These are phyloP conservation scores for Dillenia suffruticosa DNA, from an alignment of 164 flowering plant genomes.

Conservation along the genomic window DNA sequence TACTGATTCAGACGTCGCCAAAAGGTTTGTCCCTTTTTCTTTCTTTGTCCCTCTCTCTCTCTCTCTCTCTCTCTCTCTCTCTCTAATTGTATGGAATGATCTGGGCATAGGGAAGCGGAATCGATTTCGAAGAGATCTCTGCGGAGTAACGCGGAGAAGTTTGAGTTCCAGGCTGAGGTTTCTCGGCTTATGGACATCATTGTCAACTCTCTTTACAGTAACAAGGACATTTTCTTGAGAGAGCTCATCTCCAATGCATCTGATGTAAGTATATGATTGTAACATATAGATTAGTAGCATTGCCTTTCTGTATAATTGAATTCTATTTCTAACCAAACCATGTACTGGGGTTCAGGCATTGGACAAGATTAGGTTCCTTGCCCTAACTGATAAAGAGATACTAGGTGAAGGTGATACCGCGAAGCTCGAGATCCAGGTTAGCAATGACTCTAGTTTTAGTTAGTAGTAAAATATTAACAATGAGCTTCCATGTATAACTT, in stretches of 20 bases:
- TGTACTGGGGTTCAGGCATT: constrained; percentile 51
- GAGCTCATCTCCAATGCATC: constrained; percentile 97
- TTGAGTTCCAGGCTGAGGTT: constrained; percentile 99
- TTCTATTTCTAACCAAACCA: background rate
- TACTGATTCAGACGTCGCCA: constrained; percentile 94
- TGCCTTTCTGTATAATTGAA: background rate
- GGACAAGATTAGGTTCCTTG: constrained; percentile 92
- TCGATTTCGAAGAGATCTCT: constrained; percentile 77
- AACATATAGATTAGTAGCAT: background rate
- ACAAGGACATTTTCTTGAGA: constrained; percentile 95
- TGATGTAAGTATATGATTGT: constrained; percentile 57
- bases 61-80: background rate
- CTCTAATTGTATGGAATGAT: background rate
- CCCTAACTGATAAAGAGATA: constrained; percentile 87
- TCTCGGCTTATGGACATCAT: constrained; percentile 95
- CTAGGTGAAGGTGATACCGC: constrained; percentile 93
- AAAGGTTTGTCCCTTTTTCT: constrained; percentile 44
- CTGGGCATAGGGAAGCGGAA: constrained; percentile 72
- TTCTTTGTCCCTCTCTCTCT: background rate
- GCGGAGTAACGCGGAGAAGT: constrained; percentile 83
- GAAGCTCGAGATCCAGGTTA: constrained; percentile 89
- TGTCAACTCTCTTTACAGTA: constrained; percentile 94
- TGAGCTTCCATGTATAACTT: background rate
- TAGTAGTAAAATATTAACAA: background rate
- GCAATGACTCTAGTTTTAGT: constrained; percentile 14